A percentile compares a stretch with the other conserved stretches of the same genome.
Conservation (phyloP, 2,329 filamentous ascomycete species). For the Aspergillus viridinutans region DNA sequence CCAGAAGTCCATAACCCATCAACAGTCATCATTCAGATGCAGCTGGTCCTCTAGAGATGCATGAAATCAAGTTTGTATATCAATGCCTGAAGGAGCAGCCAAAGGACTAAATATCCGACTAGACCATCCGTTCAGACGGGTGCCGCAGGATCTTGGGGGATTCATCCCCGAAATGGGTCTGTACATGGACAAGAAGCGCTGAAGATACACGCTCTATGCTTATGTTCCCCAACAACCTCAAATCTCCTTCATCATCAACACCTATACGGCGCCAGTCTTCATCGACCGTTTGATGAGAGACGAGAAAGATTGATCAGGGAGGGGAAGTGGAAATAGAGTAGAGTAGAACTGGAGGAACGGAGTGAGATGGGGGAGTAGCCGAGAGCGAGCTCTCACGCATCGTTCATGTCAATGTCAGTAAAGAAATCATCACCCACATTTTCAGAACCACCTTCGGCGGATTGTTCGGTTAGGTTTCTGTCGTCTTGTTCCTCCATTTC, state of each 20-base stretch:
- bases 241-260: slow-evolving; percentile 12
- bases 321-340: slow-evolving; percentile 1
- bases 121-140: slow-evolving; percentile 10
- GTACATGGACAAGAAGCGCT: slow-evolving; percentile 21
- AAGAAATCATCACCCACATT: slow-evolving; percentile 64
- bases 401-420: slow-evolving; percentile 59
- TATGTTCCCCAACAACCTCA: slow-evolving; percentile 11
- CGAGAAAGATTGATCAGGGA: slow-evolving; percentile 9
- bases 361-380: slow-evolving; percentile 11
- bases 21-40: not conserved
- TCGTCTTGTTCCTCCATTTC: slow-evolving; percentile 71
- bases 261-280: slow-evolving; percentile 13
- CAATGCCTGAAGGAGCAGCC: slow-evolving; percentile 8
- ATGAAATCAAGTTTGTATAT: slow-evolving; percentile 3
- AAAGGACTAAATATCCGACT: slow-evolving; percentile 13
- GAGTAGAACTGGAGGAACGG: slow-evolving; percentile 7
- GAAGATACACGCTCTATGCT: slow-evolving; percentile 16
- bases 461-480: slow-evolving; percentile 33
- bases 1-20: not conserved
- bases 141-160: slow-evolving; percentile 16
- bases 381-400: slow-evolving; percentile 40
- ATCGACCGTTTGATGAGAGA: slow-evolving; percentile 10
- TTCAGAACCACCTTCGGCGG: slow-evolving; percentile 52
- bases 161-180: slow-evolving; percentile 16
- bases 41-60: not conserved